Evolutionary conservation across 2,329 filamentous ascomycete genomes (phyloP), one percentile per base, ranked within the genome.

Genomic region (Sphaerulina populicola): DNA sequence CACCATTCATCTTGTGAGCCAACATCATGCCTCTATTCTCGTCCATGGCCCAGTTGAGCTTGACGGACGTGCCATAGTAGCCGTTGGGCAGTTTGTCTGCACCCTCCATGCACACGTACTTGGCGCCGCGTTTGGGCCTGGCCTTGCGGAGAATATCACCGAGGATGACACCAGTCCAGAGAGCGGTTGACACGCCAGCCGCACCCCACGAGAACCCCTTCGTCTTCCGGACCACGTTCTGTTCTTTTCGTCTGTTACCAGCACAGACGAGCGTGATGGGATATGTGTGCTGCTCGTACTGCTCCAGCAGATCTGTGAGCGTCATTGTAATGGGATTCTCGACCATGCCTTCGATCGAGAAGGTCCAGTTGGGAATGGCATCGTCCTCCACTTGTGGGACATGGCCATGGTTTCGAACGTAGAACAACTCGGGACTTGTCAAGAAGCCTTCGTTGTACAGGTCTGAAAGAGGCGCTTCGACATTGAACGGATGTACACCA

Each of bases 121-220:
- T 82, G 1, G 88, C 89, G 47, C 78, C 79, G 53, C 83, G 77
- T 59, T 76, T 73, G 0, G 88, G 88, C 52, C 73, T 79, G 2
- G 88, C 88, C 55, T 74, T 76, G 52, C 74, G 75, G 12, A 95
- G 73, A 3, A 95, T 69, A 54, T 91, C 84, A 1, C 75, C 75
- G 68, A 95, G 80, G 37, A 83, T 73, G 0, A 89, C 85, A 18
- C 90, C 90, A 0, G 90, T 96, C 76, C 87, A 96, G 0, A 95
- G 71, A 0, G 88, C 88, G 0, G 88, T 96, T 0, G 88, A 94
- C 5, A 96, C 67, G 21, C 89, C 90, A 3, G 87, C 89, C 1
- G 90, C 76, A 33, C 90, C 90, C 90, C 90, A 96, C 2, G 88
- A 94, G 71, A 96, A 96, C 0, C 90, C 90, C 62, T 95, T 94